Evolutionary conservation across 169 alveolate genomes (phyloP), one percentile per base, ranked within the genome.

Genomic region (Eimeria acervulina): DNA sequence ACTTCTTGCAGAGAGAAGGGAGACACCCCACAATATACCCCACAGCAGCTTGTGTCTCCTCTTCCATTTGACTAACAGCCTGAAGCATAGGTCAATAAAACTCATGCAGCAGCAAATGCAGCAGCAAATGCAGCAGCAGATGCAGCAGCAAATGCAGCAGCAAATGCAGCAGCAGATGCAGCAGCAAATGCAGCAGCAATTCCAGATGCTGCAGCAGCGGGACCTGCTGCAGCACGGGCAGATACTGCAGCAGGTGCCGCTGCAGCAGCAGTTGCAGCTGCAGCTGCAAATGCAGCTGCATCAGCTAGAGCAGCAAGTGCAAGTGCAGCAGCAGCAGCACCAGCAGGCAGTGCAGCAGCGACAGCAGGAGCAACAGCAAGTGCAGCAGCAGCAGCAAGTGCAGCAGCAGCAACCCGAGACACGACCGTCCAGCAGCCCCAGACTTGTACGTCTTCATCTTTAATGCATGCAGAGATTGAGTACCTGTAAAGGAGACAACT

Each of bases 181-280:
- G 44, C 44, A 80, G 90, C 90, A 80, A 80, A 80, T 80, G 83
- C 83, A 88, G 81, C 94, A 88, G 84, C 81, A 63, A 38, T n/a
- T n/a, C n/a, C n/a, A n/a, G n/a, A n/a, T n/a, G n/a, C n/a, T 21
- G 68, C n/a, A n/a, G n/a, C n/a, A n/a, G n/a, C n/a, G n/a, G n/a
- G n/a, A 59, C n/a, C 68, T 17, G 68, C n/a, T 8, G 80, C 80
- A n/a, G 26, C 33, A n/a, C 38, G 15, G n/a, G 80, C 80, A 68
- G 80, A 23, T 21, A 21, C 26, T 7, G 80, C 80, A 68, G 80
- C 80, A 68, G 80, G 33, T 21, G 80, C 80, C 12, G 26, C 33
- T 8, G 80, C 33, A 68, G 80, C 80, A 68, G 80, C 80, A 68
- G 33, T 8, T 7, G 80, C 80, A 68, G 80, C n/a, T 68, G 15